phyloP scores from a whole-genome alignment of 2,329 filamentous ascomycete species.

The Paecilomyces sp. region DNA sequence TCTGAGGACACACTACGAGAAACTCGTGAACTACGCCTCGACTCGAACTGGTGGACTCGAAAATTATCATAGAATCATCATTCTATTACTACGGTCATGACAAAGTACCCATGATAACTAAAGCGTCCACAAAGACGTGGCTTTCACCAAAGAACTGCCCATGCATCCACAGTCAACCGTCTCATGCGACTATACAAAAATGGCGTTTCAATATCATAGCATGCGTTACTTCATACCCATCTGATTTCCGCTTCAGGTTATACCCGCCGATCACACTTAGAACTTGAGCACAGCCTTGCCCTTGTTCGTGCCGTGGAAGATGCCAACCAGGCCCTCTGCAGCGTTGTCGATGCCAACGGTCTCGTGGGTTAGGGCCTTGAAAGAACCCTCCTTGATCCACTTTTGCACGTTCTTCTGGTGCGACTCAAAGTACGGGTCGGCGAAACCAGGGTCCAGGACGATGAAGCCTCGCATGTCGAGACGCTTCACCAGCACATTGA shows the following conservation, averaged over 20 bases:
- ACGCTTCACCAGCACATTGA: constrained; percentile 59
- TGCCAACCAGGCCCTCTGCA: constrained; percentile 63
- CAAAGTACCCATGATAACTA: background rate
- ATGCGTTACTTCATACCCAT: background rate
- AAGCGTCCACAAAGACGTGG: background rate
- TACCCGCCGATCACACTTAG: constrained; percentile 21
- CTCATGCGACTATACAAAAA: background rate
- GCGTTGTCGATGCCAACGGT: constrained; percentile 74
- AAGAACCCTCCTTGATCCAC: constrained; percentile 68
- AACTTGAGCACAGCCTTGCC: constrained; percentile 78
- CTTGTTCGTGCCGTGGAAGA: constrained; percentile 74
- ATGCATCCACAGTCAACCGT: background rate
- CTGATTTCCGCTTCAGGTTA: background rate
- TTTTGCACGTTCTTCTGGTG: constrained; percentile 69
- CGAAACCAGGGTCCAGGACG: constrained; percentile 58
- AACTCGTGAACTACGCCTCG: background rate
- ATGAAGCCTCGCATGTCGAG: constrained; percentile 68
- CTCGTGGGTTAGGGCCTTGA: constrained; percentile 63
- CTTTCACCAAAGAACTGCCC: background rate
- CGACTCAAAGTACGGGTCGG: constrained; percentile 58
- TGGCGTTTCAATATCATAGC: background rate
- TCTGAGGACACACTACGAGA: background rate
- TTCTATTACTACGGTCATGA: background rate
- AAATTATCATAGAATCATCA: background rate
- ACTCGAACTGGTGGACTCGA: background rate